Evolutionary conservation across 2,329 filamentous ascomycete species (phyloP).

Genomic region (Karstenula rhodostoma): DNA sequence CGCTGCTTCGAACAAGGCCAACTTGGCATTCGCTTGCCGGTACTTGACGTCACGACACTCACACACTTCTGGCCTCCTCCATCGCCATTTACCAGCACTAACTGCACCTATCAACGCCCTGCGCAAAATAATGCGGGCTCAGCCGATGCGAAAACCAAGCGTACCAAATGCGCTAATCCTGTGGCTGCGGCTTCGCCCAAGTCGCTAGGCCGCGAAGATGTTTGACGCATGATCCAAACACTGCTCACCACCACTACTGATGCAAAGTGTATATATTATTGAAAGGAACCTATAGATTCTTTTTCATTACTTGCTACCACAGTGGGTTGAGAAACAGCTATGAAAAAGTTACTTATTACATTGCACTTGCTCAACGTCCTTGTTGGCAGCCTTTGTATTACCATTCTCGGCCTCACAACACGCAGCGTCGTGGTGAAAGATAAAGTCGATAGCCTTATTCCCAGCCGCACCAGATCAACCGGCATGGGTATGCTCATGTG

Average conservation of each 20-base stretch:
- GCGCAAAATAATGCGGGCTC: too few species aligned
- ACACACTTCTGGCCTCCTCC: background rate
- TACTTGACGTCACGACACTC: slow-evolving; percentile 6
- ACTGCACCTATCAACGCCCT: background rate
- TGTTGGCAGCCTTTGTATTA: slow-evolving; percentile 15
- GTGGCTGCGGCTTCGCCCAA: background rate
- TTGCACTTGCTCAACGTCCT: slow-evolving; percentile 16
- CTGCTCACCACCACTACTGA: background rate
- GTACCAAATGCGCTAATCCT: background rate
- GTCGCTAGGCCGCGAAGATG: background rate
- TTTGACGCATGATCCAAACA: background rate
- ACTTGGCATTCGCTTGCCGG: slow-evolving; percentile 5
- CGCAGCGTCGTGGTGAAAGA: slow-evolving; percentile 4
- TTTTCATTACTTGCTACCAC: background rate
- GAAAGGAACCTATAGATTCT: background rate
- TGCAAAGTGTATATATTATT: background rate
- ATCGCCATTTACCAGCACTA: background rate
- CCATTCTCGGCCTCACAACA: slow-evolving; percentile 13
- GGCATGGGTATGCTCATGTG: slow-evolving; percentile 24
- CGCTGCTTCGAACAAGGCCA: background rate
- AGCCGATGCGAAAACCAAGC: background rate
- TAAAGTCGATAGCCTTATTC: slow-evolving; percentile 6
- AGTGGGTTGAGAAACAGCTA: background rate
- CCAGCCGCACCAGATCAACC: background rate
- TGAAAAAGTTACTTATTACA: background rate